Evolutionary conservation across 75 land plant species (phyloP).

Genomic region (Picea sitchensis): DNA sequence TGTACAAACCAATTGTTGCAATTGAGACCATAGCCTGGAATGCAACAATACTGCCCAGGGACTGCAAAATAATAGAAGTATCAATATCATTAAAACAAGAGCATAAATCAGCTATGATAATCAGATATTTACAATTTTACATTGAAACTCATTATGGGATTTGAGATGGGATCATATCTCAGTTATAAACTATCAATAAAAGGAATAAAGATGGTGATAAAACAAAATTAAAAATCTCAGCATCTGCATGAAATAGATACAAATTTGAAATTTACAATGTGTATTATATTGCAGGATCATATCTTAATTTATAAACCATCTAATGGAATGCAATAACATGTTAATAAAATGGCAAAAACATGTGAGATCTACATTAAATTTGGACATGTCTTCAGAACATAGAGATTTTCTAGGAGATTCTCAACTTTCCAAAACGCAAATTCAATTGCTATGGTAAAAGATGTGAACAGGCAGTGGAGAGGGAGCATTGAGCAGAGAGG

Average conservation of each 20-base stretch:
- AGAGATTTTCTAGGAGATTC: no score
- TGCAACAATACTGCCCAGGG: constrained; percentile 76
- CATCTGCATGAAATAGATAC: not conserved
- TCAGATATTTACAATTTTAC: no score
- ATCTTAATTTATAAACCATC: not conserved
- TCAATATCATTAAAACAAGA: not conserved
- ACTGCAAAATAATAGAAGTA: constrained; percentile 39
- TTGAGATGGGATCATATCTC: no score
- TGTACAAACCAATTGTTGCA: constrained; percentile 80
- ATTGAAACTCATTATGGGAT: not conserved
- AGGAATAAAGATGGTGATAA: not conserved
- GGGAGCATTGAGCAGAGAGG: no score
- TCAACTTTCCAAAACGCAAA: no score
- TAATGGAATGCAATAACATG: not conserved
- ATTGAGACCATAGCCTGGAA: constrained; percentile 94
- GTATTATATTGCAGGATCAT: not conserved
- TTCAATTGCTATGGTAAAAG: no score
- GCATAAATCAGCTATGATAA: not conserved
- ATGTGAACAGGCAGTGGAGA: no score
- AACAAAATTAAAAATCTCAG: not conserved
- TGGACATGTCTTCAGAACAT: no score
- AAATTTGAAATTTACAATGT: not conserved
- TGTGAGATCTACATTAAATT: not conserved
- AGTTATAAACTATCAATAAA: not conserved
- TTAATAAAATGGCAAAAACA: not conserved